Conservation (phyloP, 495 filamentous ascomycete genomes). For the Penicillium silybi region DNA sequence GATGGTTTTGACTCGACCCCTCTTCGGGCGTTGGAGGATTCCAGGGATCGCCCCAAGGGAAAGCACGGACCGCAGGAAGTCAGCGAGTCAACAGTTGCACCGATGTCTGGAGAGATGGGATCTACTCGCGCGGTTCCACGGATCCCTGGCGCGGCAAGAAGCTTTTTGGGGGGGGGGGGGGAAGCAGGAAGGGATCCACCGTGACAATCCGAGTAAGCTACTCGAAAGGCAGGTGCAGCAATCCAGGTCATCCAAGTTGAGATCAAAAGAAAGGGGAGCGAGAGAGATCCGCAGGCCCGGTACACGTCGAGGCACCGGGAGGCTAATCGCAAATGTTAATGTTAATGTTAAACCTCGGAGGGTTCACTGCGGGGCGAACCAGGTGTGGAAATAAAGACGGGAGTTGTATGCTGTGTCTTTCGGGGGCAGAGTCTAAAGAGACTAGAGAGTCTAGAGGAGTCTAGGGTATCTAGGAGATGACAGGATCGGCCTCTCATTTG, state of each 20-base stretch:
- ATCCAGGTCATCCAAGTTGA: too few species aligned
- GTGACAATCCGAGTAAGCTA: too few species aligned
- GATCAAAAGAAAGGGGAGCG: not conserved
- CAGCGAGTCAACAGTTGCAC: constrained; percentile 28
- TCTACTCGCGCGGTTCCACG: constrained; percentile 32
- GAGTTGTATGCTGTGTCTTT: too few species aligned
- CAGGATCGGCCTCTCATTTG: too few species aligned
- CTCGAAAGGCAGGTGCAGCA: too few species aligned
- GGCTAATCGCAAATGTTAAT: constrained; percentile 15
- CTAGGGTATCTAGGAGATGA: too few species aligned
- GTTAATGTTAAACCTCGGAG: constrained; percentile 12
- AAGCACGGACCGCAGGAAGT: constrained; percentile 37
- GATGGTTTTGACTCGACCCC: constrained; percentile 35
- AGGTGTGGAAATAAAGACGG: constrained; percentile 8
- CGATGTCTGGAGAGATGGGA: constrained; percentile 31
- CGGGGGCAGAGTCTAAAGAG: constrained; percentile 1
- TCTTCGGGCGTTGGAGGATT: constrained; percentile 24
- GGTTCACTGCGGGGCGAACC: constrained; percentile 8
- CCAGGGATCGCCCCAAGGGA: constrained; percentile 31
- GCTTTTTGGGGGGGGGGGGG: constrained; percentile 10
- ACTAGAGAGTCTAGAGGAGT: constrained; percentile 4
- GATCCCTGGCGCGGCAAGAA: constrained; percentile 30
- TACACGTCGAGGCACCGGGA: constrained; percentile 8
- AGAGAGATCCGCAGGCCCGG: not conserved
- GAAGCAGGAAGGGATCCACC: not conserved